Percentiles rank a stretch among this genome's conserved stretches.
Conservation (phyloP, 805 yeast genomes). For the Kluyveromyces starmeri region DNA sequence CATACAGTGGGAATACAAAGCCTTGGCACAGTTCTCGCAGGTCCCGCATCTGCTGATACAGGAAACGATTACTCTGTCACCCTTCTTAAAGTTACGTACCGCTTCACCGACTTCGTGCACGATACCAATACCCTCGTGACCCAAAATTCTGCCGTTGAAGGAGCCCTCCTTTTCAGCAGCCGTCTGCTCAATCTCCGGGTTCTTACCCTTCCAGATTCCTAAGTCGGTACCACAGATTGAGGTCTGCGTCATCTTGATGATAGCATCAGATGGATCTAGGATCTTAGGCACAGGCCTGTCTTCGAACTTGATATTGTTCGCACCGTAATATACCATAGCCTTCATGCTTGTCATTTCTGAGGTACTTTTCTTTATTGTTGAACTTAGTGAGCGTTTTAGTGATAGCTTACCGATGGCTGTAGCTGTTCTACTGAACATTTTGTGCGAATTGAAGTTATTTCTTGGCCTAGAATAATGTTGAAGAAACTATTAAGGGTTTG, state of each 20-base stretch:
- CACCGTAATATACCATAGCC: slow-evolving; percentile 30
- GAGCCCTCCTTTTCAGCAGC: slow-evolving; percentile 67
- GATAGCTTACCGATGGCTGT: background rate
- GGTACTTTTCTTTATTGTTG: background rate
- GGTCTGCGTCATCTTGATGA: slow-evolving; percentile 66
- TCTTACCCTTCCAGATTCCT: slow-evolving; percentile 37
- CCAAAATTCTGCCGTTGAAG: slow-evolving; percentile 73
- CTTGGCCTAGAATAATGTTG: too few species aligned
- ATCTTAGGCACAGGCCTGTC: slow-evolving; percentile 58
- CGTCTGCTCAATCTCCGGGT: slow-evolving; percentile 50
- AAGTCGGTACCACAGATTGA: slow-evolving; percentile 86
- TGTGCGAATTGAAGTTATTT: too few species aligned
- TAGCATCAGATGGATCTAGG: slow-evolving; percentile 54
- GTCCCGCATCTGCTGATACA: slow-evolving; percentile 56
- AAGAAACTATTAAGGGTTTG: too few species aligned
- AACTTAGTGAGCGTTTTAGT: background rate
- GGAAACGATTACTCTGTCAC: slow-evolving; percentile 77
- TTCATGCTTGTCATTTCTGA: slow-evolving; percentile 15
- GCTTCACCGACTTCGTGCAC: slow-evolving; percentile 58
- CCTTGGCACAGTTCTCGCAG: slow-evolving; percentile 55
- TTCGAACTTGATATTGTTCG: slow-evolving; percentile 47
- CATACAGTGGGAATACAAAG: slow-evolving; percentile 80
- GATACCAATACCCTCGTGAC: slow-evolving; percentile 77
- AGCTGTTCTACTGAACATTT: too few species aligned
- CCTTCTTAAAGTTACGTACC: slow-evolving; percentile 59